Evolutionary conservation across 139 green algal genomes (phyloP).

Genomic region (Picochlorum sp.): DNA sequence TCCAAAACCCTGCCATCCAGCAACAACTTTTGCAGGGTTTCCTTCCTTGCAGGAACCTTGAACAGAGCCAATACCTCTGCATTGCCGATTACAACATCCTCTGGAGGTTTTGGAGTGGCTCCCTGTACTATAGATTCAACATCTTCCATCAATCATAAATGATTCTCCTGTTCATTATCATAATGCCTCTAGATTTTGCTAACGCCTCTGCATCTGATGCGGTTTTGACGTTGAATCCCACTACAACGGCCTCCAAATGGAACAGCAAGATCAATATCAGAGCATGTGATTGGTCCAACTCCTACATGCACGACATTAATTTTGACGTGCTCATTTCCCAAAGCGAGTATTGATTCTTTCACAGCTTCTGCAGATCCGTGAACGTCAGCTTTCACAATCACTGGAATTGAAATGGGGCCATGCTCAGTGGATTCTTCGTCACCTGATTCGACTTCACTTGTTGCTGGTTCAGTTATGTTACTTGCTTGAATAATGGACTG

Average conservation of each 20-base stretch:
- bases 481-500: neutral
- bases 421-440: neutral
- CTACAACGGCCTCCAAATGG: constrained; percentile 50
- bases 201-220: constrained; percentile 29
- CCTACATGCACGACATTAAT: constrained; percentile 40
- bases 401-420: constrained; percentile 14
- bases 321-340: constrained; percentile 26
- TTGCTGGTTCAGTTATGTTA: too few species aligned
- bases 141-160: constrained; percentile 80
- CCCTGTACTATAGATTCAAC: constrained; percentile 30
- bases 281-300: constrained; percentile 59
- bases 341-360: constrained; percentile 26
- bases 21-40: constrained; percentile 27
- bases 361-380: constrained; percentile 61
- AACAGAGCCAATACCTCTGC: constrained; percentile 45
- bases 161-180: constrained; percentile 48
- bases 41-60: constrained; percentile 18
- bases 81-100: constrained; percentile 36
- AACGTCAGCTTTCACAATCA: constrained; percentile 83
- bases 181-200: constrained; percentile 36
- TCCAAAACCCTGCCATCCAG: constrained; percentile 49
- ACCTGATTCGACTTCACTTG: too few species aligned
- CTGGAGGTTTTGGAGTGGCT: constrained; percentile 17
- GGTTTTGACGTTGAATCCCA: constrained; percentile 65
- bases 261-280: constrained; percentile 61